Base-by-base conservation (phyloP, 257 asterid genomes). In the Solanum microdontum region DNA sequence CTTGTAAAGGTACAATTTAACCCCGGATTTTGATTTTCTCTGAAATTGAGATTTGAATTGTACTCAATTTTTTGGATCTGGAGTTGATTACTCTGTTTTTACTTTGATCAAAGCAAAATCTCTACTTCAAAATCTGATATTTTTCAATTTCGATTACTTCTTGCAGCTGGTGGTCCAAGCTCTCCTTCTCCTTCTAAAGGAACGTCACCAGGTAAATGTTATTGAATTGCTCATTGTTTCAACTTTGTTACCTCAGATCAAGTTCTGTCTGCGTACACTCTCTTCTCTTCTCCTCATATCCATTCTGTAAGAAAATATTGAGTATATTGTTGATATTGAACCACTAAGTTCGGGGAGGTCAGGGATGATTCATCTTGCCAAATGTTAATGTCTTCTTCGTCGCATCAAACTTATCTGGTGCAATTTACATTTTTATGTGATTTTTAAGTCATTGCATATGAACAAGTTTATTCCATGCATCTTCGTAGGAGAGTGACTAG, bases 1-100 rank as follows among this genome's bases (percentile, higher is more conserved):
- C 83, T 75, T 92, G 94, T 89, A 88, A 87, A 17, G 92, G 94
- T 92, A 90, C 1, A 13, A 26, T 60, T 60, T 60, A 60, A 8
- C 26, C 23, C 33, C 6, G 2, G 21, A 6, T 37, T n/a, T 76
- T 0, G 11, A 33, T 23, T 23, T 23, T 2, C 3, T 23, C 6
- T 60, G 11, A 55, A 55, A 19, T 3, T 19, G 48, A 0, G 80
- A 72, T 33, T 72, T 33, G 45, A 73, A 73, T 36, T 34, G 30
- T 30, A 3, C 3, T 36, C 11, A 74, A 36, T 74, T 21, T 17
- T 6, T 74, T 74, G 82, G 8, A 14, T 21, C 24, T 36, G 82
- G 40, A 34, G 48, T 74, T 74, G 12, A 30, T 69, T 14, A 30
- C 11, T 69, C 76, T 28, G n/a, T 68, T 69, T 69, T 30, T 14